A percentile compares a stretch with the other conserved stretches of the same genome.
These are phyloP conservation scores for Lindgomyces ingoldianus DNA, from an alignment of 495 filamentous ascomycete genomes.

Conservation along the genomic window DNA sequence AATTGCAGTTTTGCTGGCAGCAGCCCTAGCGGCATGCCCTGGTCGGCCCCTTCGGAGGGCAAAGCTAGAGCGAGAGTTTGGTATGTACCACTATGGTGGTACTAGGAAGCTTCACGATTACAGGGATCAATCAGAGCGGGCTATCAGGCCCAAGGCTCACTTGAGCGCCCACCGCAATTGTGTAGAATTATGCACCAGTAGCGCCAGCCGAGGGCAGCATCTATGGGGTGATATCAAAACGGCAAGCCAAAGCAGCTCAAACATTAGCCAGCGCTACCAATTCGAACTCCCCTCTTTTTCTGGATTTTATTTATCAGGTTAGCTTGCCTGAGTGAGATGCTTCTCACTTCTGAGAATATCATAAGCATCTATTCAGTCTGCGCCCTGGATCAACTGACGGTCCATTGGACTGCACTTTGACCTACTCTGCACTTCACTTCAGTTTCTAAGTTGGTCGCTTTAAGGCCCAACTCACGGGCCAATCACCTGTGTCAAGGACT, in stretches of 20 bases:
- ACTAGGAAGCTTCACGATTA: conserved; percentile 1
- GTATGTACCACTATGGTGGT: conserved; percentile 13
- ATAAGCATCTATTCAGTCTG: conserved; percentile 16
- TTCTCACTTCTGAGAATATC: not conserved
- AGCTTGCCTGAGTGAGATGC: conserved; percentile 7
- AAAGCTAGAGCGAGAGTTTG: conserved; percentile 14
- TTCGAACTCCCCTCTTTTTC: not conserved
- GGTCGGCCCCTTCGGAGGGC: not conserved
- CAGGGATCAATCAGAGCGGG: conserved; percentile 19
- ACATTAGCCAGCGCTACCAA: not conserved
- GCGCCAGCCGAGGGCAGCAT: not conserved
- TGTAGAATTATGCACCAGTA: conserved; percentile 12
- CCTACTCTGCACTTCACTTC: not conserved
- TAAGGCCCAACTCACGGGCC: conserved; percentile 27
- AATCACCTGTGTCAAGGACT: conserved; percentile 26
- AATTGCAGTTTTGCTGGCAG: not conserved
- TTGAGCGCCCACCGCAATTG: conserved; percentile 21
- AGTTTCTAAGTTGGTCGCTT: conserved; percentile 26
- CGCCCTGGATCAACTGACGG: conserved; percentile 21
- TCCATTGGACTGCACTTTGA: not conserved
- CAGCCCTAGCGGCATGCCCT: not conserved
- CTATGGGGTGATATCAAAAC: not conserved
- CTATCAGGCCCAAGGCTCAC: conserved; percentile 21
- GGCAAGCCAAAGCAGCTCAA: not conserved
- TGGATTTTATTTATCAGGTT: not conserved